phyloP scores from a whole-genome alignment of 2,329 filamentous ascomycete genomes.

The Diatrype stigma region DNA sequence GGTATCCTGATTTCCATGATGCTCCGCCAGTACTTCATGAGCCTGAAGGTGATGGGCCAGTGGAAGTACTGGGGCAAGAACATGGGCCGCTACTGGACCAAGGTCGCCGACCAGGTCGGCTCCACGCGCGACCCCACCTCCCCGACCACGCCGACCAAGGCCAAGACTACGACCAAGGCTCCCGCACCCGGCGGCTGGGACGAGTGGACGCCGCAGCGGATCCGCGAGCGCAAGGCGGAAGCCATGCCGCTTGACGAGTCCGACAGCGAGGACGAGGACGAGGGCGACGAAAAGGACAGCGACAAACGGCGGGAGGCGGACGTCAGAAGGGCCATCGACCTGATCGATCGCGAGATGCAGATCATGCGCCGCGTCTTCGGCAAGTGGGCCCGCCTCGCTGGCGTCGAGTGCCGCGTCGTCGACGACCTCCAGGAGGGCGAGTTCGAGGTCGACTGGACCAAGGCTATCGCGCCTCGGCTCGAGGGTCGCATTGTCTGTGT shows the following conservation, averaged over 20 bases:
- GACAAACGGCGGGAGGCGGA: slow-evolving; percentile 32
- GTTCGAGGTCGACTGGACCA: slow-evolving; percentile 69
- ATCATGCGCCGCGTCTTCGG: slow-evolving; percentile 65
- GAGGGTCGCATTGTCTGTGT: slow-evolving; percentile 65
- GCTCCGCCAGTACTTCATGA: slow-evolving; percentile 87
- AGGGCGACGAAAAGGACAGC: slow-evolving; percentile 21
- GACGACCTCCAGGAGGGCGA: slow-evolving; percentile 57
- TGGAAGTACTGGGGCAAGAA: slow-evolving; percentile 69
- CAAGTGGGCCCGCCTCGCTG: slow-evolving; percentile 69
- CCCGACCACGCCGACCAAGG: slow-evolving; percentile 9
- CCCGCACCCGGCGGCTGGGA: slow-evolving; percentile 27
- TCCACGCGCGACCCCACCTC: slow-evolving; percentile 36
- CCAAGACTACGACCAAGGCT: too few relatives aligned
- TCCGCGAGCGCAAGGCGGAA: slow-evolving; percentile 30
- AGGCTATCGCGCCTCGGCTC: slow-evolving; percentile 69
- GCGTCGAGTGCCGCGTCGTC: slow-evolving; percentile 50
- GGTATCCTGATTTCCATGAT: slow-evolving; percentile 83
- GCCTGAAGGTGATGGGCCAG: slow-evolving; percentile 71
- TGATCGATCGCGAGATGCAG: slow-evolving; percentile 52
- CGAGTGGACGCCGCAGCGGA: slow-evolving; percentile 32
- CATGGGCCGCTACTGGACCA: slow-evolving; percentile 61
- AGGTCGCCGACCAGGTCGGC: slow-evolving; percentile 60
- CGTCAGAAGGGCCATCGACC: too few relatives aligned
- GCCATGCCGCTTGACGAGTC: slow-evolving; percentile 39
- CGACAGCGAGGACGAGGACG: slow-evolving; percentile 31